Conservation (phyloP, 495 filamentous ascomycete genomes). For the Stereocaulon alpinum region DNA sequence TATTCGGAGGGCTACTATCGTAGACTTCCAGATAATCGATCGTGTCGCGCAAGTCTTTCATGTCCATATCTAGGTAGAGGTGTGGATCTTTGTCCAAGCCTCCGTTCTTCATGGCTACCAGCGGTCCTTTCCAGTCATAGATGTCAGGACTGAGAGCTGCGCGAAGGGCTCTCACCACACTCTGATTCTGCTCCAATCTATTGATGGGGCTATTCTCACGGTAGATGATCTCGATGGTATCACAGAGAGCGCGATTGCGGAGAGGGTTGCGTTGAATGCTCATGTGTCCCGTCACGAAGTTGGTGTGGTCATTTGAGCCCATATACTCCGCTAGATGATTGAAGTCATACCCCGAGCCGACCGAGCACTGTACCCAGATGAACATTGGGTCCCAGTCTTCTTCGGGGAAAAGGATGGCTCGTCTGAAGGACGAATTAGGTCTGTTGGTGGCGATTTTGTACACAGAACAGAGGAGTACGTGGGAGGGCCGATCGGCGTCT, state of each 20-base stretch:
- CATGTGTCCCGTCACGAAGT: too few species aligned
- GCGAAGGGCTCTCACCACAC: conserved; percentile 3
- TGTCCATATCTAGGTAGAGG: conserved; percentile 22
- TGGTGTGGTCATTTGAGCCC: too few species aligned
- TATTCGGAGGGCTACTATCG: too few species aligned
- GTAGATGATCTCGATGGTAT: conserved; percentile 10
- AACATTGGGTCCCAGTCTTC: not conserved
- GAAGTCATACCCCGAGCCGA: not conserved
- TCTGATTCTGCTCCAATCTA: conserved; percentile 21
- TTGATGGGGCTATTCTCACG: conserved; percentile 20
- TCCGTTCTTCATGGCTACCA: conserved; percentile 18
- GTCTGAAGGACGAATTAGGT: conserved; percentile 14
- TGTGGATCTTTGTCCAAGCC: too few species aligned
- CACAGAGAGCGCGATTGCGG: too few species aligned
- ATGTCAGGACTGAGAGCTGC: not conserved
- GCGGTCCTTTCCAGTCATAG: conserved; percentile 14
- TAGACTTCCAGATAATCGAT: conserved; percentile 21
- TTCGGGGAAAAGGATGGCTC: conserved; percentile 26
- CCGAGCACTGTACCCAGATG: conserved; percentile 3
- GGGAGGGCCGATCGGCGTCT: conserved; percentile 19
- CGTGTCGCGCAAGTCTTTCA: conserved; percentile 28
- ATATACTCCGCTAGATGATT: too few species aligned
- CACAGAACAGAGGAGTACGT: conserved; percentile 3
- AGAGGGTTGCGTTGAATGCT: too few species aligned
- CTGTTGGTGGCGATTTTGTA: conserved; percentile 13